These are phyloP conservation scores for Cryptococcus sp. DNA, from an alignment of 1,284 basidiomycete species.

Conservation along the genomic window DNA sequence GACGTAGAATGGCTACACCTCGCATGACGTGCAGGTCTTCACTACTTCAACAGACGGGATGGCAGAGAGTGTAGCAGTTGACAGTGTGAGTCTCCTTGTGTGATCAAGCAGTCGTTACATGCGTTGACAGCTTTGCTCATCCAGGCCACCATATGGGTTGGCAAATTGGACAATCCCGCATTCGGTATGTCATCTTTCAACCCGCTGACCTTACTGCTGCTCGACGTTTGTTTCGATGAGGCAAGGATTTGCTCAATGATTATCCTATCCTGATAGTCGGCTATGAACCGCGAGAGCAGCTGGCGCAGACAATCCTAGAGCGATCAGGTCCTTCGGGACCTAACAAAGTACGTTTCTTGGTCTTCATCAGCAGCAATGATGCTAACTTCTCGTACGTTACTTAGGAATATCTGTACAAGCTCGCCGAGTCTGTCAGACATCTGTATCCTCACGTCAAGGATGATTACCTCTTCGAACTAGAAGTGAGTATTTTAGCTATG, in stretches of 20 bases:
- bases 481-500: constrained; percentile 25
- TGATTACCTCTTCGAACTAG: constrained; percentile 44
- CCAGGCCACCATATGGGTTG: constrained; percentile 44
- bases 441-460: constrained; percentile 46
- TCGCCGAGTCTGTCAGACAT: constrained; percentile 42
- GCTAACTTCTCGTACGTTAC: not conserved
- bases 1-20: constrained; percentile 45
- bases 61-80: constrained; percentile 28
- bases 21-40: constrained; percentile 41
- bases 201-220: too few species aligned
- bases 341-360: constrained; percentile 33
- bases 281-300: constrained; percentile 27
- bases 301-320: constrained; percentile 30
- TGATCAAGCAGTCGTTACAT: not conserved
- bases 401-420: constrained; percentile 46
- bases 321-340: constrained; percentile 44
- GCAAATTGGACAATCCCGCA: constrained; percentile 41
- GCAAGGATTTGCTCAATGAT: too few species aligned
- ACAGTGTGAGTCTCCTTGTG: constrained; percentile 18
- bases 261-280: constrained; percentile 34
- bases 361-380: not conserved
- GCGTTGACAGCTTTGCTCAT: not conserved
- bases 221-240: too few species aligned
- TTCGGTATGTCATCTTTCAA: constrained; percentile 35
- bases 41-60: constrained; percentile 11